Conservation (phyloP, 371 early-diverging fungal genomes). For the Mortierella sp. region DNA sequence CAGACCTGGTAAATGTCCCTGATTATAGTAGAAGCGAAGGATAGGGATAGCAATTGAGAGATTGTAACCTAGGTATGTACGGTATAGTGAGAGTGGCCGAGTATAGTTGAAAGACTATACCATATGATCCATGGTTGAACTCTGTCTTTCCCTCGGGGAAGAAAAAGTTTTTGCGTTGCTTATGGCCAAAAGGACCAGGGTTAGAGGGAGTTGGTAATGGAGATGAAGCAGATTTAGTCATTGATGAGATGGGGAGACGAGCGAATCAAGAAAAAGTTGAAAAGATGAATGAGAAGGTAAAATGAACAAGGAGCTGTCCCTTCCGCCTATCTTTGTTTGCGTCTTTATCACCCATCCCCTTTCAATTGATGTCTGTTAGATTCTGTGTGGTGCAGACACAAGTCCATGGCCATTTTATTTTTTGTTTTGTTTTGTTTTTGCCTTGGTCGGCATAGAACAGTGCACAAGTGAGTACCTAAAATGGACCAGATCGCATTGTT, state of each 20-base stretch:
- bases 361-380: no score
- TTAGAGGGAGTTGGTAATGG: slow-evolving; percentile 29
- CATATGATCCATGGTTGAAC: slow-evolving; percentile 63
- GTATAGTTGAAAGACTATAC: slow-evolving; percentile 29
- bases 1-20: slow-evolving; percentile 46
- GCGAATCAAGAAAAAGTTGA: not conserved
- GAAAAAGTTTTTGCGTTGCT: slow-evolving; percentile 58
- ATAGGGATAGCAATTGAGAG: no score
- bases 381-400: no score
- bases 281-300: not conserved
- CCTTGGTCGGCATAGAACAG: not conserved
- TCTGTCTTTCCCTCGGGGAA: slow-evolving; percentile 59
- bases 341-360: not conserved
- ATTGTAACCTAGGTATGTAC: no score
- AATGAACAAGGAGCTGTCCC: not conserved
- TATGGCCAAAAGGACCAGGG: slow-evolving; percentile 59
- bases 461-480: not conserved
- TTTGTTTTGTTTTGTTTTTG: not conserved
- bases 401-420: not conserved
- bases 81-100: no score
- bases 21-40: no score
- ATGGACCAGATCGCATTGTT: slow-evolving; percentile 3
- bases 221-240: slow-evolving; percentile 5
- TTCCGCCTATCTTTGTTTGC: not conserved
- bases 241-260: slow-evolving; percentile 3